Conservation (phyloP, 2,329 filamentous ascomycete genomes). For the Geosmithia morbida region DNA sequence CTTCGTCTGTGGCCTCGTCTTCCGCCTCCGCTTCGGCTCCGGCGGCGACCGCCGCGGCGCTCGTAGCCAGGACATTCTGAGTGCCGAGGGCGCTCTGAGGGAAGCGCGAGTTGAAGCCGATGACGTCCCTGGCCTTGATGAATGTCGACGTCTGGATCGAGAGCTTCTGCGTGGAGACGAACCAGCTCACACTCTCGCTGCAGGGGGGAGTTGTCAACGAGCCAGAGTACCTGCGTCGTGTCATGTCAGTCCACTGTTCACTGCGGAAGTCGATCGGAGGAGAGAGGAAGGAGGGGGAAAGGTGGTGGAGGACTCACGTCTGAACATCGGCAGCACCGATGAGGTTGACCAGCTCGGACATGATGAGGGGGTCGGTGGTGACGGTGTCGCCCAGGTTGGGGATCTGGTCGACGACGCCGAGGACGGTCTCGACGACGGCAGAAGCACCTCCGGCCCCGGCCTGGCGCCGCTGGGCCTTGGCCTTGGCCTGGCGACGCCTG, state of each 20-base stretch:
- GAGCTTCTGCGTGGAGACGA: constrained; percentile 30
- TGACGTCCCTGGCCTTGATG: constrained; percentile 31
- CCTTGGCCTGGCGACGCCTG: not conserved
- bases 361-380: constrained; percentile 22
- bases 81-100: constrained; percentile 29
- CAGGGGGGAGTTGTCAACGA: constrained; percentile 46
- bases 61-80: no score
- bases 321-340: constrained; percentile 15
- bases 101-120: constrained; percentile 38
- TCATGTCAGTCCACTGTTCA: not conserved
- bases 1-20: no score
- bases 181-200: constrained; percentile 35
- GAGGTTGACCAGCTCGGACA: constrained; percentile 20
- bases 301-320: constrained; percentile 7
- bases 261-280: not conserved
- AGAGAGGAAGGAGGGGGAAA: not conserved
- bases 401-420: constrained; percentile 20
- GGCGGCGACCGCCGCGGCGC: no score
- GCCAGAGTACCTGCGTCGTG: constrained; percentile 27
- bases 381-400: constrained; percentile 21
- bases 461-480: not conserved
- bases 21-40: no score
- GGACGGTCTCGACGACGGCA: constrained; percentile 19
- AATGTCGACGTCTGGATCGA: constrained; percentile 28
- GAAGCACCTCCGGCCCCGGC: not conserved